Evolutionary conservation across 2,329 filamentous ascomycete genomes (phyloP).

Genomic region (Pestalotiopsis sp.): DNA sequence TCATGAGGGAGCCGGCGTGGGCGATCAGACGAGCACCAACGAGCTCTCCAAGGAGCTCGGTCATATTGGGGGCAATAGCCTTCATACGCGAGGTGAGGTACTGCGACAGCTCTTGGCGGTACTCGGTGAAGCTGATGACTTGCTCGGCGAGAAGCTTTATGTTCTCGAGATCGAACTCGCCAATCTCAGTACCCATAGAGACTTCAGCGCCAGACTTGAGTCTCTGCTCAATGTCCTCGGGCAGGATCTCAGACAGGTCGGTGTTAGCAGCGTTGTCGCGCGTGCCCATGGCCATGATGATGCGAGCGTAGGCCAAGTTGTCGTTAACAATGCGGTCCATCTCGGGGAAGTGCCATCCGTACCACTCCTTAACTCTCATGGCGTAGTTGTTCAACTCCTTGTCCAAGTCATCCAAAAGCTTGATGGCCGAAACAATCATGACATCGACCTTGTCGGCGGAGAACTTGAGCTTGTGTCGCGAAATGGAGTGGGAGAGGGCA

Average conservation of each 20-base stretch:
- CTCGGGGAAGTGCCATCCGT: slow-evolving; percentile 99
- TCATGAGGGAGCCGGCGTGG: slow-evolving; percentile 92
- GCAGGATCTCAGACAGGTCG: slow-evolving; percentile 87
- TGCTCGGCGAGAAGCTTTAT: slow-evolving; percentile 91
- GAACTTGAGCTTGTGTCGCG: slow-evolving; percentile 97
- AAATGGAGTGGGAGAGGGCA: slow-evolving; percentile 95
- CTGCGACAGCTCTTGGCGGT: slow-evolving; percentile 82
- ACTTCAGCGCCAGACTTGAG: slow-evolving; percentile 95
- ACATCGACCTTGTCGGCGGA: slow-evolving; percentile 98
- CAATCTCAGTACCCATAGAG: slow-evolving; percentile 98
- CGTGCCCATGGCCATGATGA: slow-evolving; percentile 89
- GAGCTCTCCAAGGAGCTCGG: slow-evolving; percentile 87
- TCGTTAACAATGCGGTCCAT: slow-evolving; percentile 96
- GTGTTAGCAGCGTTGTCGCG: slow-evolving; percentile 75
- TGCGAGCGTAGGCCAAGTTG: slow-evolving; percentile 89
- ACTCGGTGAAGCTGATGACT: slow-evolving; percentile 89
- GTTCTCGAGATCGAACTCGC: slow-evolving; percentile 87
- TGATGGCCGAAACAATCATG: slow-evolving; percentile 98
- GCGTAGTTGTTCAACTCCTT: slow-evolving; percentile 99
- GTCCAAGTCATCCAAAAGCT: slow-evolving; percentile 91
- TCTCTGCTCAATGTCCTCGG: slow-evolving; percentile 89
- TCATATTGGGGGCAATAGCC: slow-evolving; percentile 94
- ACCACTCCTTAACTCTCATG: slow-evolving; percentile 99
- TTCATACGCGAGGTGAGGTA: slow-evolving; percentile 95
- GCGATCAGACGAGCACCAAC: slow-evolving; percentile 94